These are phyloP conservation scores for Microbotryum scabiosae DNA, from an alignment of 1,284 basidiomycete genomes.

Conservation along the genomic window DNA sequence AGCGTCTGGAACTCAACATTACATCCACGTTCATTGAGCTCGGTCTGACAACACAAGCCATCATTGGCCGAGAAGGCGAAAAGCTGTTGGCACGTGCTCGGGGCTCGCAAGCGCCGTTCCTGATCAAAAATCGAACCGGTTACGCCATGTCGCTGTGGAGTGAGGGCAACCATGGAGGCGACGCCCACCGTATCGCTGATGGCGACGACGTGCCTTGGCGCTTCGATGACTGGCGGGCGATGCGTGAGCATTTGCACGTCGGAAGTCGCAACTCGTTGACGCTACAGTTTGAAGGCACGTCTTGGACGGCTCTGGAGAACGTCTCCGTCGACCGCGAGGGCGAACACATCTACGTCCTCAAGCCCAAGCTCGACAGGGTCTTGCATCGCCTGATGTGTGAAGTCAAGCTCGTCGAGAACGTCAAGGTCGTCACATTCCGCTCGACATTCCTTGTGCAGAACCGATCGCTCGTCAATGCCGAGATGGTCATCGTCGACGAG, in stretches of 20 bases:
- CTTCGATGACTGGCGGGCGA: constrained; percentile 92
- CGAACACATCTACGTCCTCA: constrained; percentile 77
- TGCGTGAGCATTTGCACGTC: constrained; percentile 76
- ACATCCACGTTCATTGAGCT: constrained; percentile 88
- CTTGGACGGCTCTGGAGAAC: constrained; percentile 83
- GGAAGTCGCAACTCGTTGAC: constrained; percentile 69
- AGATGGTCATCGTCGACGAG: constrained; percentile 82
- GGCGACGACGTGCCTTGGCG: constrained; percentile 84
- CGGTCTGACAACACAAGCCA: constrained; percentile 61
- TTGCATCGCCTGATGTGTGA: constrained; percentile 81
- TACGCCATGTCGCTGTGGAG: constrained; percentile 47
- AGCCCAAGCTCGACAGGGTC: constrained; percentile 67
- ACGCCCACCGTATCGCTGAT: constrained; percentile 46
- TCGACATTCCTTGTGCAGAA: constrained; percentile 94
- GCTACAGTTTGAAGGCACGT: constrained; percentile 72
- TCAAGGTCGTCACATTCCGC: constrained; percentile 89
- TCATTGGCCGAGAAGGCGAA: constrained; percentile 66
- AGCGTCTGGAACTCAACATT: constrained; percentile 84
- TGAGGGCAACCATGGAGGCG: constrained; percentile 26
- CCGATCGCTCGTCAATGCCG: constrained; percentile 81
- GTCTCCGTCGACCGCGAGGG: constrained; percentile 93
- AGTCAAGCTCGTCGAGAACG: constrained; percentile 81
- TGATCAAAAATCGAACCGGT: constrained; percentile 84
- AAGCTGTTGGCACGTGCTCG: constrained; percentile 62
- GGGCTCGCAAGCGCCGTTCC: constrained; percentile 86